A percentile compares a stretch with the other conserved stretches of the same genome.
These are phyloP conservation scores for Aegle marmelos DNA, from an alignment of 345 rosid genomes.

Conservation along the genomic window DNA sequence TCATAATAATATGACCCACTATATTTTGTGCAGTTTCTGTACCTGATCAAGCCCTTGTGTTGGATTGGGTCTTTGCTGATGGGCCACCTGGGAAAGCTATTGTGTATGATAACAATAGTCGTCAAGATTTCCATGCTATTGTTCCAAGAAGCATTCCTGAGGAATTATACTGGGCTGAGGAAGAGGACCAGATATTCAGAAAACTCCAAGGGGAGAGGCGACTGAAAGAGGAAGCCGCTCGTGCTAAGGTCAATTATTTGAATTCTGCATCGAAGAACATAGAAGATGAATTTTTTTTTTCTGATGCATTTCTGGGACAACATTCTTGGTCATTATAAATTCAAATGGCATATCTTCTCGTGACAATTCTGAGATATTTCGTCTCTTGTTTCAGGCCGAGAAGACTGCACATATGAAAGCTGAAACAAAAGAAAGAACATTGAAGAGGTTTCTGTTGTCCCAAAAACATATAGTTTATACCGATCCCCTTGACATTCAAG, in stretches of 20 bases:
- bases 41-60: conserved; percentile 56
- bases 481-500: conserved; percentile 78
- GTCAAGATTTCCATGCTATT: conserved; percentile 73
- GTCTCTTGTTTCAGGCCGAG: conserved; percentile 49
- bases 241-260: conserved; percentile 55
- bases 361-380: conserved; percentile 9
- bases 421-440: conserved; percentile 62
- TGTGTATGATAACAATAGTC: conserved; percentile 69
- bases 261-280: not conserved
- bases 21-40: conserved; percentile 57
- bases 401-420: conserved; percentile 68
- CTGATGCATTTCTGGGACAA: not conserved
- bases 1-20: conserved; percentile 5
- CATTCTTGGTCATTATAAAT: not conserved
- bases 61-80: conserved; percentile 95
- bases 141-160: conserved; percentile 48
- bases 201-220: conserved; percentile 73
- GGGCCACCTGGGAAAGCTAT: conserved; percentile 72
- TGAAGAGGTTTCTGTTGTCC: conserved; percentile 75
- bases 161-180: conserved; percentile 71
- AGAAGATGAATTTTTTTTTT: not conserved
- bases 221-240: conserved; percentile 63
- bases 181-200: conserved; percentile 53
- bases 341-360: not conserved
- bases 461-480: conserved; percentile 82